Base-by-base conservation (phyloP, 331 rosid species). In the Spiraea crenata region DNA sequence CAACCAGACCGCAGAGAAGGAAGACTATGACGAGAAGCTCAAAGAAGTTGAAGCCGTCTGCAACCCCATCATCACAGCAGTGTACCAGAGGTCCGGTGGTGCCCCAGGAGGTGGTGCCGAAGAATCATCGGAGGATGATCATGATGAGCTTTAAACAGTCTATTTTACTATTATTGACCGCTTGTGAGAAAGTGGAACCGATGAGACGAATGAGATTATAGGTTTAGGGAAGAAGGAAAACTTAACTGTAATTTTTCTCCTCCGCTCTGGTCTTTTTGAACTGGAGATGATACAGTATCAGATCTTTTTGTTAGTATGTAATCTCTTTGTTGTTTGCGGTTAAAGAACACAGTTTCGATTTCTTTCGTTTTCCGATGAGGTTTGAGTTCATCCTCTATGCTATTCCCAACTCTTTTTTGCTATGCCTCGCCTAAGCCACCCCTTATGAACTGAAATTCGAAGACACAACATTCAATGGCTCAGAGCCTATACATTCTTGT, bases 21-120 rank as follows among this genome's bases (percentile, higher is more conserved):
- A 92, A 51, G 98, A 92, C 61, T 92, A 90, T 0, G 98, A 92
- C 0, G 98, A 92, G 91, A 92, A 92, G 81, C 91, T 92, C n/a
- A 89, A 92, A 61, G 96, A 89, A 73, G 96, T 92, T 1, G 98
- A 92, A 72, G 98, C 92, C 0, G 96, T 88, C 45, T 92, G 98
- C 62, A 92, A 92, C 65, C 98, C 98, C 14, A 92, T 89, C 56
- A 88, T 92, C 74, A 76, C 89, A 4, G 90, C 95, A 0, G 95
- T 92, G 0, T 92, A 92, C 74, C 96, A 92, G 87, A 82, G 92
- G 46, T 81, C 98, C 0, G 96, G 98, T 20, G 95, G 96, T 5
- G 92, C 87, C 60, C 86, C 98, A 1, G 92, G 90, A 1, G 92
- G 90, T 7, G 92, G 79, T 7, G 82, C 45, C 1, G 68, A 50